Percentiles rank a stretch among this genome's conserved stretches.
Evolutionary conservation across 1,284 basidiomycete species (phyloP).

Genomic region (Cystobasidiaceae sp.): DNA sequence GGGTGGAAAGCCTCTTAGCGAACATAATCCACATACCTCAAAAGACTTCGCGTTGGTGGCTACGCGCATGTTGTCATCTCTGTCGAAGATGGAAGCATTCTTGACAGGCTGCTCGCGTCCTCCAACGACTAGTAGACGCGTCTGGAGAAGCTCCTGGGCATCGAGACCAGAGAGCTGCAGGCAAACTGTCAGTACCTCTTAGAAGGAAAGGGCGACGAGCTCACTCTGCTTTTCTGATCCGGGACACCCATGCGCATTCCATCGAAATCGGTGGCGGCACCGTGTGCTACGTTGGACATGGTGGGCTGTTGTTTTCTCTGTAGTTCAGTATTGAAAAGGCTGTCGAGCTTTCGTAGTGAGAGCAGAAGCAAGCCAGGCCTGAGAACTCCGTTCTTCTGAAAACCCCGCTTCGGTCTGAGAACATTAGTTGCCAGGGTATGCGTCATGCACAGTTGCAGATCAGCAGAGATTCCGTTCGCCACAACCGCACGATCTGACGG

Average conservation of each 20-base stretch:
- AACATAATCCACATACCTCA: conserved; percentile 16
- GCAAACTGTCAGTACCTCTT: background rate
- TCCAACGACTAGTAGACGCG: background rate
- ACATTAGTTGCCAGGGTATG: too few species aligned
- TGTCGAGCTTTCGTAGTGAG: background rate
- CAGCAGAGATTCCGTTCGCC: too few species aligned
- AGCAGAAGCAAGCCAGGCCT: background rate
- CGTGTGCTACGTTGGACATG: conserved; percentile 10
- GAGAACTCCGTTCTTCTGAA: too few species aligned
- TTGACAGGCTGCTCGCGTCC: conserved; percentile 18
- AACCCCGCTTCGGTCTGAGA: too few species aligned
- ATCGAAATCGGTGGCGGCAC: conserved; percentile 9
- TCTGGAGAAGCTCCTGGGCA: conserved; percentile 21
- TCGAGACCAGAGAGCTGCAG: conserved; percentile 19
- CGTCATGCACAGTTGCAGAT: too few species aligned
- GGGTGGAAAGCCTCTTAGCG: too few species aligned
- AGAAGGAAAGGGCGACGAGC: background rate
- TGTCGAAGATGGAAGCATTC: conserved; percentile 26
- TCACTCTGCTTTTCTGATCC: conserved; percentile 24
- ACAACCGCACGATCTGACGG: too few species aligned
- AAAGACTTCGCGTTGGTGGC: conserved; percentile 20
- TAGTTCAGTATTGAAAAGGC: background rate
- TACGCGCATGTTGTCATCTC: conserved; percentile 28
- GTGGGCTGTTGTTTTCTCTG: background rate
- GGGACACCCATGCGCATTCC: conserved; percentile 3